Percentiles rank a stretch among this genome's conserved stretches.
Conservation (phyloP, 176 grass and related monocot genomes). For the Thalia dealbata region DNA sequence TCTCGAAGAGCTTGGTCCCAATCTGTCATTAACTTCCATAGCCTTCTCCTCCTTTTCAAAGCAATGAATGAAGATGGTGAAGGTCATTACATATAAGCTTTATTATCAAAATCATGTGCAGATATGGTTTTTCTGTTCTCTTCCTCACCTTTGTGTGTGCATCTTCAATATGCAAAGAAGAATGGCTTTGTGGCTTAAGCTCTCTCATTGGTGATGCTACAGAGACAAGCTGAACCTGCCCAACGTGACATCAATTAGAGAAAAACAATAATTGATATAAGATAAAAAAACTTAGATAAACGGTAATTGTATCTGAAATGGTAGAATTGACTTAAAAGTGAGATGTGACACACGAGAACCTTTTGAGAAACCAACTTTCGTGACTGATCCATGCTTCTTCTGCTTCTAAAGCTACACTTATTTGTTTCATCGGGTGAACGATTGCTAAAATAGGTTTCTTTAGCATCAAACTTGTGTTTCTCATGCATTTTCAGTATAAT, state of each 20-base stretch:
- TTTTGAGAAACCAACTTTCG: not conserved
- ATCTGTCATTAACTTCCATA: not conserved
- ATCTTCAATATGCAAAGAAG: not conserved
- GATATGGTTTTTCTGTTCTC: not conserved
- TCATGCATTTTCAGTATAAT: not conserved
- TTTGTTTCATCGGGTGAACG: not conserved
- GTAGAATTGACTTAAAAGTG: not conserved
- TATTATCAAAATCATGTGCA: not conserved
- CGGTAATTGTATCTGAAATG: not conserved
- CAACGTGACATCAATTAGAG: not conserved
- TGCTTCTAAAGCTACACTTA: not conserved
- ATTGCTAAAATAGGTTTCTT: conserved; percentile 3
- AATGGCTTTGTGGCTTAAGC: not conserved
- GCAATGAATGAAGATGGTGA: not conserved
- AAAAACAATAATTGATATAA: too few species aligned
- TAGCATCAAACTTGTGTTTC: not conserved
- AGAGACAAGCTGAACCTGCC: not conserved
- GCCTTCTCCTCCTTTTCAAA: not conserved
- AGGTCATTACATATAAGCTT: not conserved
- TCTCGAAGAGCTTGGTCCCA: not conserved
- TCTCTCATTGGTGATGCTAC: not conserved
- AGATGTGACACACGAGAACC: conserved; percentile 8
- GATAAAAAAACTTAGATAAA: too few species aligned
- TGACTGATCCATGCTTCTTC: not conserved
- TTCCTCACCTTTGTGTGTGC: not conserved